Evolutionary conservation across 345 rosid genomes (phyloP).

Genomic region (Cardamine resedifolia): DNA sequence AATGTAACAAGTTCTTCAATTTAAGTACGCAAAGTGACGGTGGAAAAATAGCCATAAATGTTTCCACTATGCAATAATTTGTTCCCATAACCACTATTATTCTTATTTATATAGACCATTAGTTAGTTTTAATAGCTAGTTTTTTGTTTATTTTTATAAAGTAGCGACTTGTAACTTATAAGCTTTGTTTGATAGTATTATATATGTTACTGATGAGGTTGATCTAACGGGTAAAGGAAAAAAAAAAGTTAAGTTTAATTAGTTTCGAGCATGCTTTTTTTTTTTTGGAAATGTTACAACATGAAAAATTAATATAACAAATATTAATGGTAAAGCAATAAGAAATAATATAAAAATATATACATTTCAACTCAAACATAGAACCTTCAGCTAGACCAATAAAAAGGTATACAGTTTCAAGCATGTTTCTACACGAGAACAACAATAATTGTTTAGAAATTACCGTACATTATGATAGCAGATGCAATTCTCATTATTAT

Average conservation of each 20-base stretch:
- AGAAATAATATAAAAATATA: no score
- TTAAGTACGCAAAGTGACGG: constrained; percentile 28
- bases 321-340: no score
- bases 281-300: no score
- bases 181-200: not conserved
- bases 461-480: constrained; percentile 18
- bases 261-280: not conserved
- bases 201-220: not conserved
- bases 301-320: no score
- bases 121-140: not conserved
- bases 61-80: constrained; percentile 31
- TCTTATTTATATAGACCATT: constrained; percentile 5
- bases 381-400: no score
- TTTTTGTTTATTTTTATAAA: no score
- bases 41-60: constrained; percentile 26
- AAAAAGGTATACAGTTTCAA: no score
- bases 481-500: constrained; percentile 27
- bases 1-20: constrained; percentile 25
- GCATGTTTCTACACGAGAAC: constrained; percentile 24
- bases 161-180: constrained; percentile 1
- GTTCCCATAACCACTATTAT: constrained; percentile 26
- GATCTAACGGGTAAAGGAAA: not conserved
- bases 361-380: no score
- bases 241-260: not conserved
- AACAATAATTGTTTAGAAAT: constrained; percentile 17